Evolutionary conservation across 1,284 basidiomycete genomes (phyloP), one percentile per base, ranked within the genome.

Genomic region (Rhodotorula sp.): DNA sequence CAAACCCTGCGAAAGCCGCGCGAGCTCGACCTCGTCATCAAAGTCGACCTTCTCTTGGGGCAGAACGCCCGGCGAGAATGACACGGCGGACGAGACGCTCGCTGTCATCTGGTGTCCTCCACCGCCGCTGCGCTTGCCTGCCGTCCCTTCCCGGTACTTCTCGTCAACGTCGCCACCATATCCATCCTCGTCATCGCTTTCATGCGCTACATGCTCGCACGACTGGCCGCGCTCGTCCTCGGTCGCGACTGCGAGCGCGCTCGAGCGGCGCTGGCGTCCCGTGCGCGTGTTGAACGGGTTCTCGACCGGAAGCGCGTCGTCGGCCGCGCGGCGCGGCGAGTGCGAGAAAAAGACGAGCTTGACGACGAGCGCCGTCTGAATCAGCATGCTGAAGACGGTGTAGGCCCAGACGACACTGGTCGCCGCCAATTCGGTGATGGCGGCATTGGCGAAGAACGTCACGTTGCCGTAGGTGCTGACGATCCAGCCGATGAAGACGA

Each of bases 271-370:
- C 56, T 42, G 41, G 9, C 55, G 34, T 17, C 55, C 27, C 19
- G 55, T 56, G 55, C 55, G 55, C 7, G 34, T 58, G 42, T 59
- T 59, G 45, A 59, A 59, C 44, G 57, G 57, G 57, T 59, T 59
- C n/a, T 59, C 57, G 44, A 14, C 45, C n/a, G 27, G 45, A 19
- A 7, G 53, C 23, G 9, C 9, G 9, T 14, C 12, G 25, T 10
- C 27, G 7, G 14, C 4, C 14, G n/a, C 3, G 25, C 10, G 52
- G n/a, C n/a, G n/a, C 8, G 23, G 52, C n/a, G 52, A 14, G 52
- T 13, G 25, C 7, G 52, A 27, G 52, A 27, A 27, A 23, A 46
- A 45, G 44, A 25, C n/a, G 12, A 9, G 44, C 45, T 59, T 59
- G 57, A 48, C 2, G 23, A 59, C 44, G 42, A 59, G 13, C n/a